Evolutionary conservation across 2,329 filamentous ascomycete genomes (phyloP), one percentile per base, ranked within the genome.

Genomic region (Cladophialophora exuberans): DNA sequence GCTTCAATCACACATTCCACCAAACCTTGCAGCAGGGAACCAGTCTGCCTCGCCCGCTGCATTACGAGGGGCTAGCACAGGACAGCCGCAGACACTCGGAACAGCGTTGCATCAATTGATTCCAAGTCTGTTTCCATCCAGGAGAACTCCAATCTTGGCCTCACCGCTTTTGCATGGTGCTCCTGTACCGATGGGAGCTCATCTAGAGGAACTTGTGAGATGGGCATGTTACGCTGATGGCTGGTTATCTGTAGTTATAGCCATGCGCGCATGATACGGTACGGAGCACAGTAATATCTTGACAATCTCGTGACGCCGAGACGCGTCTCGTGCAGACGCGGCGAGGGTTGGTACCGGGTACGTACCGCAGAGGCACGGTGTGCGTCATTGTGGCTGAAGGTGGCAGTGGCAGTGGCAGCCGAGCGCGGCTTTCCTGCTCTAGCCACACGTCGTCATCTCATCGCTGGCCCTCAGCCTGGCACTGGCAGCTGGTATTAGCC

Each of bases 181-280:
- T 1, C 81, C 85, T 0, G 82, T 96, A 55, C 93, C 94, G 1
- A 88, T 97, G 76, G 74, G 78, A 56, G 88, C 91, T 1, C 86
- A 86, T 20, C 72, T 99, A 15, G 88, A 90, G 66, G 93, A 97
- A 42, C 70, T 99, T 54, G 88, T 94, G 73, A 82, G 85, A 53
- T 87, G 88, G 66, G 88, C 89, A 3, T 85, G 90, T 1, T 97
- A 97, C 76, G 85, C 90, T 0, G 94, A 99, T 73, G 94, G 94
- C 0, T 99, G 92, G 87, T 72, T 96, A 22, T 90, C 90, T 70
- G 73, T 97, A 36, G 88, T 90, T 48, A 82, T 97, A 4, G 80
- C 86, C 17, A 87, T 95, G 76, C 54, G 58, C 35, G 52, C 44
- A 35, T 61, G 39, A 42, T 26, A 3, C 20, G 6, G 4, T 25